These are phyloP conservation scores for Euphrasia arctica DNA, from an alignment of 305 asterid species.

Conservation along the genomic window DNA sequence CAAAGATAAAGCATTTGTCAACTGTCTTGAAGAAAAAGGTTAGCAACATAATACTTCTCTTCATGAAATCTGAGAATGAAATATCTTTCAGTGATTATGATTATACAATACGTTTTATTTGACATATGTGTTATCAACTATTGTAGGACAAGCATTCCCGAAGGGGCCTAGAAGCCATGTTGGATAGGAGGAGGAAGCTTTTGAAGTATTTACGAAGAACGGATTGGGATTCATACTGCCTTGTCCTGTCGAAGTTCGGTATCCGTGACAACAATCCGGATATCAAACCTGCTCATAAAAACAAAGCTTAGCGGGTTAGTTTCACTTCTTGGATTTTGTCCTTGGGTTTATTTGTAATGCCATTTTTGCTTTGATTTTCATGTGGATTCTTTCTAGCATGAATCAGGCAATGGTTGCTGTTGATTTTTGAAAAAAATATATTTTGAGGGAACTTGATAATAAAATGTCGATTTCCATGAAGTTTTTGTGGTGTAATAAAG, in stretches of 20 bases:
- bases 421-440: no score
- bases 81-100: background rate
- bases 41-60: slow-evolving; percentile 4
- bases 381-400: no score
- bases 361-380: no score
- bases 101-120: background rate
- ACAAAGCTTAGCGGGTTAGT: no score
- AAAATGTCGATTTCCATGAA: no score
- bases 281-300: no score
- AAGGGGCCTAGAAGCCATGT: slow-evolving; percentile 67
- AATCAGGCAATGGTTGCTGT: no score
- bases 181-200: slow-evolving; percentile 69
- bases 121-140: background rate
- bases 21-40: slow-evolving; percentile 67
- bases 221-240: slow-evolving; percentile 75
- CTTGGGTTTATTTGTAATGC: no score
- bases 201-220: slow-evolving; percentile 69
- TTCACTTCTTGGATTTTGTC: no score
- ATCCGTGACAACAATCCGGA: slow-evolving; percentile 48
- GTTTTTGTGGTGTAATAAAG: no score
- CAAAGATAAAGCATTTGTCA: slow-evolving; percentile 71
- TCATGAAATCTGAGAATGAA: background rate
- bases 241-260: slow-evolving; percentile 65
- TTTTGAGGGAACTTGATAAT: no score
- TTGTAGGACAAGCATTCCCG: slow-evolving; percentile 82